Evolutionary conservation across 2,329 filamentous ascomycete species (phyloP), one percentile per base, ranked within the genome.

Genomic region (Epichloe sylvatica): DNA sequence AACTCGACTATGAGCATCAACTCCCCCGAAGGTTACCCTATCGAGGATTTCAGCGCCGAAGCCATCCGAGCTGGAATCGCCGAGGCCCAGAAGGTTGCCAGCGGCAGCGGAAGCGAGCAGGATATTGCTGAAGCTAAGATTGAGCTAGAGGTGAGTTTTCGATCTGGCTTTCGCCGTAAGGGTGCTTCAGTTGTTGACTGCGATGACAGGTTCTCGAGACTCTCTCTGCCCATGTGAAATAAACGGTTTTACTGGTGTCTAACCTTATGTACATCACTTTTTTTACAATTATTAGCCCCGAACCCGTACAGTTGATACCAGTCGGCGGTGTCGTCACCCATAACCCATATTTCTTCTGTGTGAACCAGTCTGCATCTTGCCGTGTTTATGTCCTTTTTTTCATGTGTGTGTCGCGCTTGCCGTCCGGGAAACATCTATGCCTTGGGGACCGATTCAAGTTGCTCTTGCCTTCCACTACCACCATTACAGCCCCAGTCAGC

Each of bases 111-210:
- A 64, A 96, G 88, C 70, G 92, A 96, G 80, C 84, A 89, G 74
- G 92, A 97, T 66, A 86, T 97, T 72, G 91, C 91, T 57, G 92
- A 98, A 81, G 92, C 92, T 59, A 97, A 96, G 81, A 91, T 98
- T 68, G 91, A 97, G 79, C 74, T 98, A 60, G 92, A 98, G 88
- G 91, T 95, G 54, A 23, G 64, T 60, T 17, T 17, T 19, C 41
- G 19, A 4, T 5, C 33, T 4, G 21, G 11, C n/a, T 12, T 21
- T 9, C 7, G 13, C 42, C 21, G 35, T 33, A 4, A 33, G n/a
- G 19, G 17, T 35, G 30, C 11, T 19, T 17, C 6, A 11, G 15
- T 34, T 47, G 33, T 48, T 52, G 17, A 49, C 46, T 51, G 9
- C 52, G 15, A 8, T 45, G 41, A 33, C 46, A 90, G 85, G 84